These are phyloP conservation scores for Fusarium palustre DNA, from an alignment of 2,329 filamentous ascomycete genomes.

Conservation along the genomic window DNA sequence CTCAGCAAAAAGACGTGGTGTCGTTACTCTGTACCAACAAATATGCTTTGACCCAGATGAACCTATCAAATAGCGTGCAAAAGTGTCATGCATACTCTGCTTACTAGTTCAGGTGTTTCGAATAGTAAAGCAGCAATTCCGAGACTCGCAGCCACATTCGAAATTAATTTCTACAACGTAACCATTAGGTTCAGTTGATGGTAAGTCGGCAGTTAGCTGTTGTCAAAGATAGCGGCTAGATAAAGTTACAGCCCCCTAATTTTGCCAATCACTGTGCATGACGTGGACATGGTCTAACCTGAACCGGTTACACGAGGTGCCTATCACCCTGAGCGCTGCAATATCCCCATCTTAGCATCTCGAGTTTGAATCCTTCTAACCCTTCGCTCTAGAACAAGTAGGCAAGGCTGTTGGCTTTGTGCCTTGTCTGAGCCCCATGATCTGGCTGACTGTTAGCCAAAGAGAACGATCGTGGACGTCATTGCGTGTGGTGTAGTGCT, in stretches of 20 bases:
- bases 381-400: not conserved
- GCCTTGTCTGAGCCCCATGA: not conserved
- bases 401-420: not conserved
- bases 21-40: not conserved
- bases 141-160: not conserved
- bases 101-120: not conserved
- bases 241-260: slow-evolving; percentile 7
- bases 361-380: not conserved
- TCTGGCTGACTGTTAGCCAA: slow-evolving; percentile 1
- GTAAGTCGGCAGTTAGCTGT: not conserved
- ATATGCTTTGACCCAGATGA: not conserved
- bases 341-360: not conserved
- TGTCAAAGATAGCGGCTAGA: slow-evolving; percentile 21
- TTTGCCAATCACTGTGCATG: not conserved
- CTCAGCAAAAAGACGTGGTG: not conserved
- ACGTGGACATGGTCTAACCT: not conserved
- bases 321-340: not conserved
- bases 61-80: not conserved
- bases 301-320: not conserved
- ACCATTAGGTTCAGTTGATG: not conserved
- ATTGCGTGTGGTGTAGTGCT: not conserved
- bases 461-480: slow-evolving; percentile 2
- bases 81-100: not conserved
- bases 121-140: not conserved
- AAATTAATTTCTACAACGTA: not conserved